Percentiles rank a stretch among this genome's conserved stretches.
Conservation (phyloP, 2,329 filamentous ascomycete genomes). For the Monosporascus sp. region DNA sequence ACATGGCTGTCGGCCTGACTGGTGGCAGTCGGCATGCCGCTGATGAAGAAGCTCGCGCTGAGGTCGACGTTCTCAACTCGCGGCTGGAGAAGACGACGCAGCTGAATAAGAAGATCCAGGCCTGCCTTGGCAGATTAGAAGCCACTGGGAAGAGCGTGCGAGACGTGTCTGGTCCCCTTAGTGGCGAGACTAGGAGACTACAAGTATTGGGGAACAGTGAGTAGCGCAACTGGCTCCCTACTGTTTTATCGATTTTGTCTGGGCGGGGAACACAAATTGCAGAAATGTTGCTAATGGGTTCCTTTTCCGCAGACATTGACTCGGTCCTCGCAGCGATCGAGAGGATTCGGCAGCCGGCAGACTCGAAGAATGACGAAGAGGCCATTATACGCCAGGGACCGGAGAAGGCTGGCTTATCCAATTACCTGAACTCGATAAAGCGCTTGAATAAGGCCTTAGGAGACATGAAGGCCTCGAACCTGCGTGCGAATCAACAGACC, state of each 20-base stretch:
- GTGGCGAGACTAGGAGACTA: constrained; percentile 83
- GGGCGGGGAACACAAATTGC: neutral
- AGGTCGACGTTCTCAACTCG: constrained; percentile 66
- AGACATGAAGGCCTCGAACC: constrained; percentile 83
- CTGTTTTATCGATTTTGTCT: neutral
- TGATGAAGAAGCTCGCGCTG: constrained; percentile 63
- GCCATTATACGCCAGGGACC: constrained; percentile 85
- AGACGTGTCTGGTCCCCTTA: constrained; percentile 87
- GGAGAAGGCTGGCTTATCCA: constrained; percentile 71
- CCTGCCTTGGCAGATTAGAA: constrained; percentile 77
- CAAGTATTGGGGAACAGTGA: constrained; percentile 79
- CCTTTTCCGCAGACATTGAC: constrained; percentile 63
- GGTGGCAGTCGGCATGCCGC: constrained; percentile 41
- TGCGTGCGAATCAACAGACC: constrained; percentile 86
- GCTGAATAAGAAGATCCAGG: constrained; percentile 92
- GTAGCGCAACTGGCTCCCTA: constrained; percentile 17
- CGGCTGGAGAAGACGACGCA: constrained; percentile 86
- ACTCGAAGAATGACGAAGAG: constrained; percentile 89
- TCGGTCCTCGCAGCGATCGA: constrained; percentile 82
- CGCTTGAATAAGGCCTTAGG: constrained; percentile 78
- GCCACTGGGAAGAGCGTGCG: constrained; percentile 85
- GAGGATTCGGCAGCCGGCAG: constrained; percentile 79
- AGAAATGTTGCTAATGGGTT: constrained; percentile 12
- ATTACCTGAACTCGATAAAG: constrained; percentile 86
- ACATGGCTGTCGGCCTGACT: constrained; percentile 48